phyloP scores from a whole-genome alignment of 768 basidiomycete genomes.

The Cystobasidium ongulense region DNA sequence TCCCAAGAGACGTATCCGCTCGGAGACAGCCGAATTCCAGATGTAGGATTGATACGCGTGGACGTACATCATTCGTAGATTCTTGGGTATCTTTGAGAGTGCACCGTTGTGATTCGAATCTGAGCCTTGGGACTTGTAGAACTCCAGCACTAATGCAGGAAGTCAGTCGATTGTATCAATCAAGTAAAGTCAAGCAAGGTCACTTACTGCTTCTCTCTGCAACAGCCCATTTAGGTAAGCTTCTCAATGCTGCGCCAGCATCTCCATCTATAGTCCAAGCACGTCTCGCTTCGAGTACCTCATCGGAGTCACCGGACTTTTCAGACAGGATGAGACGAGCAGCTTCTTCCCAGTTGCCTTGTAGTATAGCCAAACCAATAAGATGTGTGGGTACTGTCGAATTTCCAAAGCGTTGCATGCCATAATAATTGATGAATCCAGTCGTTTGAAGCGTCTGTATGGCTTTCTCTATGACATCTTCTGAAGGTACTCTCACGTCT shows the following conservation, averaged over 20 bases:
- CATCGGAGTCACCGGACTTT: constrained; percentile 74
- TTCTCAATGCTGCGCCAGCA: constrained; percentile 66
- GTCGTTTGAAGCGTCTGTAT: constrained; percentile 67
- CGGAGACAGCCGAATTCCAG: constrained; percentile 95
- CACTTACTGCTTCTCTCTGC: constrained; percentile 67
- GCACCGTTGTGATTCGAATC: constrained; percentile 20
- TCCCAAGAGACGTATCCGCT: constrained; percentile 74
- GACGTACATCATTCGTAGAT: constrained; percentile 91
- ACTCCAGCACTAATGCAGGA: constrained; percentile 30
- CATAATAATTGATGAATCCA: constrained; percentile 95
- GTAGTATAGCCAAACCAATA: constrained; percentile 81
- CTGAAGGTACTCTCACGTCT: constrained; percentile 71
- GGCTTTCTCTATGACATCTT: constrained; percentile 63
- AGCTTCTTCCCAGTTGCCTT: constrained; percentile 82
- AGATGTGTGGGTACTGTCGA: constrained; percentile 90
- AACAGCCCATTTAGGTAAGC: constrained; percentile 83
- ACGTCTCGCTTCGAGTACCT: constrained; percentile 70
- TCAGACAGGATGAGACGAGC: constrained; percentile 69
- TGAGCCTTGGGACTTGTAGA: constrained; percentile 14
- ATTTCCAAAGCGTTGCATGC: constrained; percentile 98
- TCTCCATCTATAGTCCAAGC: constrained; percentile 76
- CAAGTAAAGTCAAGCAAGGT: neutral
- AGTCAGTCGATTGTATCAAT: neutral
- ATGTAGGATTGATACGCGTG: constrained; percentile 98
- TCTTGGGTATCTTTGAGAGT: constrained; percentile 71